Evolutionary conservation across 305 asterid species (phyloP).

Genomic region (Salvia sclarea): DNA sequence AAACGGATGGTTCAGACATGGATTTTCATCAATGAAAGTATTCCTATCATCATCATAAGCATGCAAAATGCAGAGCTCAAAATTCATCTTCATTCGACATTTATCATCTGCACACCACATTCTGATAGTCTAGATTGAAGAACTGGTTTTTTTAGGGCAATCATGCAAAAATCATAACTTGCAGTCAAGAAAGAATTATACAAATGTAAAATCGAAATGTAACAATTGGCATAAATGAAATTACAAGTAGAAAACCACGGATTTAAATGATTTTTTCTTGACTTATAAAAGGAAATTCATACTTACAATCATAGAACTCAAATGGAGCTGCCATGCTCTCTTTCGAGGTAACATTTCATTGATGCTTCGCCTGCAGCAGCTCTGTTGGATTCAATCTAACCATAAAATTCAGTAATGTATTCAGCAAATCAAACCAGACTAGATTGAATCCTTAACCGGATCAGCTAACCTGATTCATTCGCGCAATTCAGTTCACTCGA

Average conservation of each 20-base stretch:
- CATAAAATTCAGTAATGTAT: no score
- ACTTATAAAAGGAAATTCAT: no score
- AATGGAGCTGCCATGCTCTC: neutral
- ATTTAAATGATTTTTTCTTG: neutral
- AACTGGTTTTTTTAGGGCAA: neutral
- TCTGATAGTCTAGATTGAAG: no score
- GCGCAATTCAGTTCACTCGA: neutral
- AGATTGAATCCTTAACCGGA: no score
- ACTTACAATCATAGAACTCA: neutral
- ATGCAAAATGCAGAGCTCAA: neutral
- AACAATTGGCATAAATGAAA: neutral
- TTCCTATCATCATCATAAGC: neutral
- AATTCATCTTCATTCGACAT: neutral
- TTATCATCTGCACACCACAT: no score
- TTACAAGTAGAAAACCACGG: neutral
- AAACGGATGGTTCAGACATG: neutral
- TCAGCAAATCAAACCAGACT: no score
- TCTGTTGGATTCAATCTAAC: neutral
- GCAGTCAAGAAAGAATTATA: neutral
- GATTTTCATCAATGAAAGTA: neutral
- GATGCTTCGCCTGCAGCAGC: neutral
- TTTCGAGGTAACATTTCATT: neutral
- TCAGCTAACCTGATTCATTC: no score
- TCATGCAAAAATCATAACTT: neutral
- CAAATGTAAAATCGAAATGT: neutral